Conservation (phyloP, 73 alveolate genomes). For the Paramecium caudatum region DNA sequence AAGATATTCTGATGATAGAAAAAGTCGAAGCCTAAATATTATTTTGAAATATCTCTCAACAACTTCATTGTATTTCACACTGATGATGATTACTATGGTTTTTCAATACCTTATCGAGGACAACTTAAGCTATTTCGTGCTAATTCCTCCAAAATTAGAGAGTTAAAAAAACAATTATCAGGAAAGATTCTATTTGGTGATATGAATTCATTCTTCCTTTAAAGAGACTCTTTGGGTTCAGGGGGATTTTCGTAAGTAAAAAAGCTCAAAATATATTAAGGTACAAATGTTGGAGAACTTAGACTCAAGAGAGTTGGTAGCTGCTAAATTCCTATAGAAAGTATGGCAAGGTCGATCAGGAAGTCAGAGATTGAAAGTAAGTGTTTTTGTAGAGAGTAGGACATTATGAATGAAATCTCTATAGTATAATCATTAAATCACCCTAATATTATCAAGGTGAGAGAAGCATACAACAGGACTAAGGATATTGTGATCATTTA, state of each 20-base stretch:
- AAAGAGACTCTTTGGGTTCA: neutral
- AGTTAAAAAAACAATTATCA: neutral
- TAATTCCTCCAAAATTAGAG: neutral
- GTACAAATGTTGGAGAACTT: neutral
- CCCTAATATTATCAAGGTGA: constrained; percentile 43
- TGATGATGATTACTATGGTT: neutral
- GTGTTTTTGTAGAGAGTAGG: neutral
- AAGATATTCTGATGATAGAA: neutral
- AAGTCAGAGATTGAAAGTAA: constrained; percentile 6
- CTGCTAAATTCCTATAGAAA: neutral
- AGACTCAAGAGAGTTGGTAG: constrained; percentile 16
- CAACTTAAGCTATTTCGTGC: constrained; percentile 39
- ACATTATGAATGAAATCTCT: neutral
- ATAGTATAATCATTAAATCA: constrained; percentile 28
- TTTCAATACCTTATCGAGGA: constrained; percentile 23
- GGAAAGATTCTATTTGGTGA: constrained; percentile 52
- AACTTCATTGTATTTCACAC: constrained; percentile 1
- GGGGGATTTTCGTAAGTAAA: constrained; percentile 44
- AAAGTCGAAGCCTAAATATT: constrained; percentile 14
- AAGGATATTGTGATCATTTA: constrained; percentile 2
- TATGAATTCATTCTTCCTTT: neutral
- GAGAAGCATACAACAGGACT: constrained; percentile 4
- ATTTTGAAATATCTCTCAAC: neutral
- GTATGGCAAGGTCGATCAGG: neutral
- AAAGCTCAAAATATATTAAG: neutral